These are phyloP conservation scores for Phyllosticta capitalensis DNA, from an alignment of 2,329 filamentous ascomycete genomes.

Conservation along the genomic window DNA sequence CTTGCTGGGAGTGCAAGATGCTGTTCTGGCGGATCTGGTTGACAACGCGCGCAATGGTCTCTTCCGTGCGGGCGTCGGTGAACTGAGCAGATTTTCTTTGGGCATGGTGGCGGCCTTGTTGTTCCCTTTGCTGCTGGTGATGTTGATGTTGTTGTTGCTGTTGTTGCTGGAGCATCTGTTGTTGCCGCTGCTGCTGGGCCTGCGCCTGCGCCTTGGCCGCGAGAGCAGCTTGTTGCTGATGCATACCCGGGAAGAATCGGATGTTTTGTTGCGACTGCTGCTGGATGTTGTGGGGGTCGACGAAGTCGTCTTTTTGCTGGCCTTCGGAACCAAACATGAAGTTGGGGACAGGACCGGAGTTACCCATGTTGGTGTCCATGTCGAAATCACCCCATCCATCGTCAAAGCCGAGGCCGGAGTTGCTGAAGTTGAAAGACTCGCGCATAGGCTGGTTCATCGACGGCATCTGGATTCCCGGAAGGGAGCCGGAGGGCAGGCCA, in stretches of 20 bases:
- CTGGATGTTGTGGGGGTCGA: conserved; percentile 68
- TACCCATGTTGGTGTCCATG: conserved; percentile 54
- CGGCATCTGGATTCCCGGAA: conserved; percentile 56
- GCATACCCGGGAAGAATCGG: conserved; percentile 85
- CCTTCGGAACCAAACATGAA: conserved; percentile 51
- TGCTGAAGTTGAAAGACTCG: conserved; percentile 39
- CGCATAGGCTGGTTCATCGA: conserved; percentile 20
- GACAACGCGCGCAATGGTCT: conserved; percentile 86
- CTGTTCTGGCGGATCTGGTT: conserved; percentile 82
- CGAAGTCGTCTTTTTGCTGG: conserved; percentile 42
- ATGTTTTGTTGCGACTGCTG: conserved; percentile 51
- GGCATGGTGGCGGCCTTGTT: conserved; percentile 19
- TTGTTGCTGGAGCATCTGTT: conserved; percentile 47
- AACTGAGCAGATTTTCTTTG: conserved; percentile 25
- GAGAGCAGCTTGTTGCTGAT: conserved; percentile 71
- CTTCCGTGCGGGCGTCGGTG: conserved; percentile 51
- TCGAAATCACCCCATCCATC: conserved; percentile 52
- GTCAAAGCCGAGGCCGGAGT: conserved; percentile 55
- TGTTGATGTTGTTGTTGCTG: conserved; percentile 36
- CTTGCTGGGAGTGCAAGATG: conserved; percentile 45
- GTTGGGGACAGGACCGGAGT: conserved; percentile 40
- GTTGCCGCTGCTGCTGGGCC: conserved; percentile 26
- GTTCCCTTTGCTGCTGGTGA: conserved; percentile 25
- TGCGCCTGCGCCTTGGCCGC: conserved; percentile 24
- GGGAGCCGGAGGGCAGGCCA: conserved; percentile 74